Evolutionary conservation across 768 basidiomycete genomes (phyloP).

Genomic region (Hypholoma sublateritium): DNA sequence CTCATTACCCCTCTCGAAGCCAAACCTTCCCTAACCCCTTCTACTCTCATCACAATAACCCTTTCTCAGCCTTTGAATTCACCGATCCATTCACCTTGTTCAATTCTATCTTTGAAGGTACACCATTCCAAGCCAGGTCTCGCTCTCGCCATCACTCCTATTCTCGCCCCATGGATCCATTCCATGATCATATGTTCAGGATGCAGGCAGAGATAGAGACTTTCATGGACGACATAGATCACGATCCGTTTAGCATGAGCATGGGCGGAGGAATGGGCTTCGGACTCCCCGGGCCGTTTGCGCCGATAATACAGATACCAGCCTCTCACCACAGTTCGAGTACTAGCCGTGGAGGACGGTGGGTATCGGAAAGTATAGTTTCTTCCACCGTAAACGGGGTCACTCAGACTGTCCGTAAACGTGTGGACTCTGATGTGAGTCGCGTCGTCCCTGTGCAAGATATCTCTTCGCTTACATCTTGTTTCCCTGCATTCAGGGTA

Average conservation of each 20-base stretch:
- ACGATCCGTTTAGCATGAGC: slow-evolving; percentile 27
- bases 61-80: slow-evolving; percentile 46
- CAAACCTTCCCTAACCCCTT: slow-evolving; percentile 43
- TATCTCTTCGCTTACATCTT: slow-evolving; percentile 2
- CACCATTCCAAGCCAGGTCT: slow-evolving; percentile 23
- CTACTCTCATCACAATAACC: slow-evolving; percentile 30
- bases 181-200: slow-evolving; percentile 29
- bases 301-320: slow-evolving; percentile 16
- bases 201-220: slow-evolving; percentile 31
- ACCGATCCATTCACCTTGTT: slow-evolving; percentile 79
- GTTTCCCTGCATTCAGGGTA: slow-evolving; percentile 48
- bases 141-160: slow-evolving; percentile 29
- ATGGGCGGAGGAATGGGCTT: slow-evolving; percentile 10
- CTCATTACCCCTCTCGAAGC: slow-evolving; percentile 22
- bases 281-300: background rate
- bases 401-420: slow-evolving; percentile 56
- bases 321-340: slow-evolving; percentile 24
- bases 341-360: slow-evolving; percentile 30
- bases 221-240: slow-evolving; percentile 32
- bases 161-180: slow-evolving; percentile 26
- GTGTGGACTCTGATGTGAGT: slow-evolving; percentile 59
- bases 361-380: slow-evolving; percentile 57
- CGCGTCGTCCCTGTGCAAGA: background rate
- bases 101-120: slow-evolving; percentile 63
- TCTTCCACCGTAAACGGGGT: slow-evolving; percentile 66